Base-by-base conservation (phyloP, 2,329 filamentous ascomycete species). In the Claviceps digitariae region DNA sequence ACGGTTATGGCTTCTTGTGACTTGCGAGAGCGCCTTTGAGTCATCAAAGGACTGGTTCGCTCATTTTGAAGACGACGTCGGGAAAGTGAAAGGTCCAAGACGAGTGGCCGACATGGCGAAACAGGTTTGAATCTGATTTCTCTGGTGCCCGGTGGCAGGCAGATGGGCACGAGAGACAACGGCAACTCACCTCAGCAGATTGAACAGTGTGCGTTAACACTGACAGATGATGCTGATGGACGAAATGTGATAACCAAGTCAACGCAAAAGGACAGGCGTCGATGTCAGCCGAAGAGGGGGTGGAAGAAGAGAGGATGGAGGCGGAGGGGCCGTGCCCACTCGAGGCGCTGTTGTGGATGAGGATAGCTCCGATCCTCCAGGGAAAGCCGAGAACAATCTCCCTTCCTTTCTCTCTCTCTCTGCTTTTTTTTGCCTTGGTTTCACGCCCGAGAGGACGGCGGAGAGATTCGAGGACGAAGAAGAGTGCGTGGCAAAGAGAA, bases 281-380 rank as follows among this genome's bases (percentile, higher is more conserved):
- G 49, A 29, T 23, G 40, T 31, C 40, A 44, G 41, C 29, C 15
- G 50, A 9, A 43, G 17, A 31, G 21, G 21, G 31, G 31, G 15
- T 27, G 40, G 41, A 45, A 13, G 20, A 51, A 25, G 50, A 38
- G 41, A 45, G 15, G 15, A 52, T 40, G 12, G 31, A 51, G 2
- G 47, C 48, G 23, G 46, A 55, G 46, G 50, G 53, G 47, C 49
- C 47, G 41, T 49, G 4, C 46, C 50, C 27, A 51, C 25, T 21
- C n/a, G 6, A 51, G 34, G 15, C 12, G 12, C 20, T 38, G 13
- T 15, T 38, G 48, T 43, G 48, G 48, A 50, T 17, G 45, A 31
- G 27, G 36, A 50, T n/a, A 25, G 38, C 36, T 29, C n/a, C 25
- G 40, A 44, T 38, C 38, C n/a, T 20, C 5, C 23, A 15, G 34